A percentile compares a stretch with the other conserved stretches of the same genome.
Conservation (phyloP, 164 flowering plant species). For the Litsea cubeba region DNA sequence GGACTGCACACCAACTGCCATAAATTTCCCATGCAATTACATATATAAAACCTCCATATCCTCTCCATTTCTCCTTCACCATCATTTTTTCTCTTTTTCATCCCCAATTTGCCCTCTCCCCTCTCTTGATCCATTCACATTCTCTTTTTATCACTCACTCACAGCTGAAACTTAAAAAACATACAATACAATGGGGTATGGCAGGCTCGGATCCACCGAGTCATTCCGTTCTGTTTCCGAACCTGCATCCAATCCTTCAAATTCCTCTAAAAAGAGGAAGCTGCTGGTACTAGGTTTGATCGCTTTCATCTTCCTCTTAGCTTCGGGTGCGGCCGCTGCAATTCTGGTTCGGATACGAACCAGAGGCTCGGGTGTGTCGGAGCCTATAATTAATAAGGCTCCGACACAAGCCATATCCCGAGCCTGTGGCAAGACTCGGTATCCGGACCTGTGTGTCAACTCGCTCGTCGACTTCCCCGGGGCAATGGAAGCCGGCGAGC, state of each 20-base stretch:
- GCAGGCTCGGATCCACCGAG: slow-evolving; percentile 40
- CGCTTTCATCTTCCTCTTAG: slow-evolving; percentile 35
- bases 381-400: slow-evolving; percentile 10
- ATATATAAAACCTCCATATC: not conserved
- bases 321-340: slow-evolving; percentile 50
- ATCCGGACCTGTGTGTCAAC: slow-evolving; percentile 65
- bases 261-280: slow-evolving; percentile 23
- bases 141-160: not conserved
- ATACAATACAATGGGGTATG: slow-evolving; percentile 41
- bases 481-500: slow-evolving; percentile 47
- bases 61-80: too few species aligned
- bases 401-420: slow-evolving; percentile 70
- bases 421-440: slow-evolving; percentile 57
- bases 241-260: not conserved
- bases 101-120: too few species aligned
- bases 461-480: slow-evolving; percentile 80
- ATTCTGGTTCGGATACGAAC: slow-evolving; percentile 30
- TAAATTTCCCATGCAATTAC: slow-evolving; percentile 3
- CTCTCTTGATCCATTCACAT: too few species aligned
- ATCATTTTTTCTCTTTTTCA: too few species aligned
- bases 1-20: slow-evolving; percentile 28
- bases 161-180: not conserved
- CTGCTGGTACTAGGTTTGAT: slow-evolving; percentile 34
- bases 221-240: slow-evolving; percentile 5
- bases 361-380: slow-evolving; percentile 11